Evolutionary conservation across 192 early-diverging fungal genomes (phyloP), one percentile per base, ranked within the genome.

Genomic region (Phycomyces nitens): DNA sequence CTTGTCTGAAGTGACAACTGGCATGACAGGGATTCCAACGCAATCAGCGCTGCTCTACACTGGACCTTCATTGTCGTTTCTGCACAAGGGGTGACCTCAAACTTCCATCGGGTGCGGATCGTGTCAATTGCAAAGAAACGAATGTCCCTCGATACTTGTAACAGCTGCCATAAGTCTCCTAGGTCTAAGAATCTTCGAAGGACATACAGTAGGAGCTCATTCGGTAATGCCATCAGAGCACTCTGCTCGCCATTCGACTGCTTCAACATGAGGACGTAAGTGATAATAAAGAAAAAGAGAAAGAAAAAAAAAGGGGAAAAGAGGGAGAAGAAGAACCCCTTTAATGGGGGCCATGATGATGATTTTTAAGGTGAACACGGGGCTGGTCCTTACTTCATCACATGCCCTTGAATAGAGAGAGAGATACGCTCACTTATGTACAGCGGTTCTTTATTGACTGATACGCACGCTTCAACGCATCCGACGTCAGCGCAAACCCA

Each of bases 121-220:
- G 58, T 55, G 14, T 65, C 68, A 7, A 57, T 51, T 16, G 72
- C 42, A 42, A 74, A 53, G n/a, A 44, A 52, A 0, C 72, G 67
- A 38, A 74, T 11, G 12, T 52, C 52, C 23, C 43, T 47, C 6
- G 29, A 65, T 15, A 69, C 63, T n/a, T 69, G 72, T 43, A 69
- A 24, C 56, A 74, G 27, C 21, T 12, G 23, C 72, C 72, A 74
- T 22, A 74, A 18, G 49, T 74, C 72, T n/a, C 58, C 49, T 24
- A 74, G 52, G 16, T 65, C 67, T 24, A 69, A 38, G 18, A 69
- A 74, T 53, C 69, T 47, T 27, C 52, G 38, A 26, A 74, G 34
- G 53, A 70, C 60, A 47, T 74, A 70, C 8, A 74, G 53, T 51
- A 74, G 20, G 40, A 74, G 56, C 26, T 74, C 72, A 51, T 70